Conservation (phyloP, 2,329 filamentous ascomycete species). For the Fusarium sambucinum region DNA sequence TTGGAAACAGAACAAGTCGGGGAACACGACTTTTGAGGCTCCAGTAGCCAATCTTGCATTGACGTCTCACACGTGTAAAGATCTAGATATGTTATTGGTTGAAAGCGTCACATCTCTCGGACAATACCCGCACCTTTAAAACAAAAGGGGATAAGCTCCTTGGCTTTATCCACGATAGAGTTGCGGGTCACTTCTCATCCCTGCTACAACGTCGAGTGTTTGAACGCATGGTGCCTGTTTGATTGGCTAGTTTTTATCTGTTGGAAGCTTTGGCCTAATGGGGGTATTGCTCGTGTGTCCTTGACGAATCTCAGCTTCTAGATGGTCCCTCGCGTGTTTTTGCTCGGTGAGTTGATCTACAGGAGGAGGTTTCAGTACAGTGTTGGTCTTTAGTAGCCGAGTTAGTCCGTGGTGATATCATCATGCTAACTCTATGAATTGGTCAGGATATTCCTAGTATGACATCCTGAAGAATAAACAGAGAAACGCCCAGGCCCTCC, state of each 20-base stretch:
- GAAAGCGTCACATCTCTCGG: not conserved
- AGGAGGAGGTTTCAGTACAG: not conserved
- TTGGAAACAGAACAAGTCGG: not conserved
- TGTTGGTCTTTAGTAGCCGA: not conserved
- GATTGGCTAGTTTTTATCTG: constrained; percentile 21
- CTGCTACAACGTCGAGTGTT: not conserved
- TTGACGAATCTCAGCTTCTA: not conserved
- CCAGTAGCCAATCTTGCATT: constrained; percentile 44
- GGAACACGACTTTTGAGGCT: not conserved
- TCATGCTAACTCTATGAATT: not conserved
- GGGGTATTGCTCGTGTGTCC: constrained; percentile 40
- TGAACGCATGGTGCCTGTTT: constrained; percentile 17
- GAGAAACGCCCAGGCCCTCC: not conserved
- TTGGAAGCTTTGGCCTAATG: constrained; percentile 10
- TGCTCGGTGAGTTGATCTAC: not conserved
- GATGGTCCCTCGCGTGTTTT: not conserved
- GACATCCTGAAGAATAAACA: not conserved
- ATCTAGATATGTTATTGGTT: constrained; percentile 19
- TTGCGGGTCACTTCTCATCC: constrained; percentile 25
- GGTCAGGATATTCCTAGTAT: too few relatives aligned
- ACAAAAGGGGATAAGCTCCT: constrained; percentile 18
- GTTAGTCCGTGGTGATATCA: not conserved
- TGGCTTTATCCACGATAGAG: constrained; percentile 44
- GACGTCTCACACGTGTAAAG: constrained; percentile 39
- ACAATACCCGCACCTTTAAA: constrained; percentile 28